Percentiles rank a stretch among this genome's conserved stretches.
Evolutionary conservation across 805 yeast genomes (phyloP).

Genomic region (Yamadazyma tumulicola): DNA sequence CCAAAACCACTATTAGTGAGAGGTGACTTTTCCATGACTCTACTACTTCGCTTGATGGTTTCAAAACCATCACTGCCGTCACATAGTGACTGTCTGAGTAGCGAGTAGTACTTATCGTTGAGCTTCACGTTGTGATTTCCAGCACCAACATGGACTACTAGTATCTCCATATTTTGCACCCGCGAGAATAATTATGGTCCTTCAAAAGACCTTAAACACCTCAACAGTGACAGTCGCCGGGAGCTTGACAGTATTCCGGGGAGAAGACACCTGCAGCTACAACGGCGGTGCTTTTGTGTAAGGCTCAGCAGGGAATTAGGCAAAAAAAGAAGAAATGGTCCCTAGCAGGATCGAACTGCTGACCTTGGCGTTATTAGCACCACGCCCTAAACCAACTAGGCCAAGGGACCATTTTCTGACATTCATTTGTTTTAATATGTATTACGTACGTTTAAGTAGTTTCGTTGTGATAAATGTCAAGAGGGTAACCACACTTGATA

Average conservation of each 20-base stretch:
- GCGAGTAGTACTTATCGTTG: conserved; percentile 19
- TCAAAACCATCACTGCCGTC: not conserved
- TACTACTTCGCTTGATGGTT: conserved; percentile 14
- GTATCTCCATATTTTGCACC: conserved; percentile 8
- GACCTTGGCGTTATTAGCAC: conserved; percentile 62
- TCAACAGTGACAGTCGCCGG: too few relatives aligned
- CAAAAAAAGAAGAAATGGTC: too few relatives aligned
- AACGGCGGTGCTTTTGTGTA: too few relatives aligned
- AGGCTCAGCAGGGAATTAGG: too few relatives aligned
- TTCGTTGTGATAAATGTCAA: too few relatives aligned
- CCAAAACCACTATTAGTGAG: conserved; percentile 52
- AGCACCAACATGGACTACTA: conserved; percentile 50
- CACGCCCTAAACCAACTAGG: conserved; percentile 54
- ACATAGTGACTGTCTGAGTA: conserved; percentile 25
- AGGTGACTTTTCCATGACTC: conserved; percentile 31
- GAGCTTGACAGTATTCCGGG: too few relatives aligned
- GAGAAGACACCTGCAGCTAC: too few relatives aligned
- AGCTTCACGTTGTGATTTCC: conserved; percentile 37
- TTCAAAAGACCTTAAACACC: too few relatives aligned
- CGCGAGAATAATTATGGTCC: too few relatives aligned
- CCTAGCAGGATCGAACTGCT: conserved; percentile 89
- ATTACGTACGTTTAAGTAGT: too few relatives aligned
- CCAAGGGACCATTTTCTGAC: conserved; percentile 57
- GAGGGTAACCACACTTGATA: too few relatives aligned
- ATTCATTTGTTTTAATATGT: too few relatives aligned